Conservation (phyloP, 164 flowering plant genomes). For the Aristolochia californica region DNA sequence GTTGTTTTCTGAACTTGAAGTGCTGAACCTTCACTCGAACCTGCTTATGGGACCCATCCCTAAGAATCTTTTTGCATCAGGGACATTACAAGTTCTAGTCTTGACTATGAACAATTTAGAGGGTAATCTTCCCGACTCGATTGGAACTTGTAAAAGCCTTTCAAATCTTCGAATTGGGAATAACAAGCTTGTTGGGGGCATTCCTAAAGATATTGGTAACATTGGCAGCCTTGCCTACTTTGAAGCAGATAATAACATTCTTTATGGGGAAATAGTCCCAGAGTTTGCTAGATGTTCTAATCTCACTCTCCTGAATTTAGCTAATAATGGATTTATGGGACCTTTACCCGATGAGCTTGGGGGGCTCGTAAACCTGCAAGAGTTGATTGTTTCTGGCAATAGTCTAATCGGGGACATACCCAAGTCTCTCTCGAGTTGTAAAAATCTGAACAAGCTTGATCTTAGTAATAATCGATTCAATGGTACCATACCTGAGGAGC, state of each 20-base stretch:
- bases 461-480: conserved; percentile 76
- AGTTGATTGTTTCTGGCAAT: conserved; percentile 74
- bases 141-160: conserved; percentile 67
- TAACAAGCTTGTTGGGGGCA: conserved; percentile 56
- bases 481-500: conserved; percentile 62
- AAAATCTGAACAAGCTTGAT: conserved; percentile 87
- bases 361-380: conserved; percentile 64
- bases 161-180: conserved; percentile 79
- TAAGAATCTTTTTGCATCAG: conserved; percentile 52
- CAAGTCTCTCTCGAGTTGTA: conserved; percentile 44
- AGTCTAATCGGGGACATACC: conserved; percentile 85
- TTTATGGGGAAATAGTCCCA: conserved; percentile 69
- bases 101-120: conserved; percentile 63
- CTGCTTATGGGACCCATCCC: conserved; percentile 73
- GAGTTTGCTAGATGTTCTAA: conserved; percentile 66
- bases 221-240: conserved; percentile 72
- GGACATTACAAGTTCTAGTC: conserved; percentile 61
- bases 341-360: conserved; percentile 66
- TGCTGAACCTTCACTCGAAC: conserved; percentile 88
- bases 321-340: conserved; percentile 79
- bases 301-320: conserved; percentile 84
- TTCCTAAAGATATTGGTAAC: conserved; percentile 72
- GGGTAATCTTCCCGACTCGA: conserved; percentile 49
- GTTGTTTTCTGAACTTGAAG: conserved; percentile 38
- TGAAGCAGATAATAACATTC: conserved; percentile 70